Evolutionary conservation across 805 yeast genomes (phyloP).

Genomic region (Suhomyces sp.): DNA sequence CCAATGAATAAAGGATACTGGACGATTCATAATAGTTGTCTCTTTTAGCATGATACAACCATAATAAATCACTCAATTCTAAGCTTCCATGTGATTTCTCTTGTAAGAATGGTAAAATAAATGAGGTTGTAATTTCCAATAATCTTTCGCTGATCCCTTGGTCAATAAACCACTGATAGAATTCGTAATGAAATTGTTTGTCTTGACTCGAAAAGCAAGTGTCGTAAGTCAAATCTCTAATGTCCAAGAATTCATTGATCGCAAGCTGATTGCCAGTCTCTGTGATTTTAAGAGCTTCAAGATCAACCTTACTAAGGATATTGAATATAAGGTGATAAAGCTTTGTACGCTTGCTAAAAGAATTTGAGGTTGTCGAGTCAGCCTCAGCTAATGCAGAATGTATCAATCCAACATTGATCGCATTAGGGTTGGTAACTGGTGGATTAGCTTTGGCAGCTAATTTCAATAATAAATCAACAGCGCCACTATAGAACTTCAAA

Average conservation of each 20-base stretch:
- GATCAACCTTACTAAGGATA: constrained; percentile 70
- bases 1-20: constrained; percentile 61
- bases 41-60: constrained; percentile 86
- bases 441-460: constrained; percentile 58
- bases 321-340: constrained; percentile 75
- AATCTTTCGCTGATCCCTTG: constrained; percentile 77
- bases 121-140: constrained; percentile 79
- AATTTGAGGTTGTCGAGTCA: not conserved
- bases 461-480: constrained; percentile 76
- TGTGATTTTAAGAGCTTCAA: constrained; percentile 49
- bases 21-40: constrained; percentile 85
- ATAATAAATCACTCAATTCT: constrained; percentile 75
- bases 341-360: constrained; percentile 1
- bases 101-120: constrained; percentile 71
- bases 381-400: no score
- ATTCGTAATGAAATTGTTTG: constrained; percentile 83
- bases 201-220: constrained; percentile 74
- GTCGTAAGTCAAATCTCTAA: constrained; percentile 71
- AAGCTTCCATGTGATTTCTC: constrained; percentile 63
- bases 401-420: not conserved
- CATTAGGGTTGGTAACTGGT: not conserved
- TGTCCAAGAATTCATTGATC: constrained; percentile 51
- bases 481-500: constrained; percentile 78
- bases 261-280: constrained; percentile 37
- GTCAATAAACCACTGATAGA: constrained; percentile 87